Conservation (phyloP, 2,329 filamentous ascomycete genomes). For the Paramyrothecium roridum region DNA sequence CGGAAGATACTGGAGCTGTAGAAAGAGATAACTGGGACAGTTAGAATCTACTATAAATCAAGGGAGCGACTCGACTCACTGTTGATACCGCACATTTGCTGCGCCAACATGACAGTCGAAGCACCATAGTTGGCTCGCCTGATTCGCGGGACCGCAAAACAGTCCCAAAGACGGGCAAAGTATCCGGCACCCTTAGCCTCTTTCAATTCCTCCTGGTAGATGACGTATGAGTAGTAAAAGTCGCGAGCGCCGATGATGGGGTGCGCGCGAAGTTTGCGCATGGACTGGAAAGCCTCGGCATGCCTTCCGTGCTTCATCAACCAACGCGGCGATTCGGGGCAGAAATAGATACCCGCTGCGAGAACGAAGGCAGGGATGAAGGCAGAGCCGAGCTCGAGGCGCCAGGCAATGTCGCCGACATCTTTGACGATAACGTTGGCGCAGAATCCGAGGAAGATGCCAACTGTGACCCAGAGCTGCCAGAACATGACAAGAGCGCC, state of each 20-base stretch:
- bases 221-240: constrained; percentile 46
- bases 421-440: constrained; percentile 53
- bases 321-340: constrained; percentile 61
- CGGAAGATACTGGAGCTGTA: constrained; percentile 22
- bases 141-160: constrained; percentile 65
- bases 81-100: constrained; percentile 43
- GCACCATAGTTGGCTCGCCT: constrained; percentile 71
- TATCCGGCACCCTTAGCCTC: constrained; percentile 22
- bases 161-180: constrained; percentile 39
- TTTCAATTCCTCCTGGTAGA: constrained; percentile 26
- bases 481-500: constrained; percentile 76
- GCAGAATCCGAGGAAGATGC: constrained; percentile 41
- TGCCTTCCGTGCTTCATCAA: constrained; percentile 61
- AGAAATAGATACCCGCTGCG: constrained; percentile 56
- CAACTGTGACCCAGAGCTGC: constrained; percentile 26
- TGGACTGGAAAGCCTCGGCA: constrained; percentile 51
- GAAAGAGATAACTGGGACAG: constrained; percentile 20
- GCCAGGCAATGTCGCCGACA: constrained; percentile 52
- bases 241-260: constrained; percentile 55
- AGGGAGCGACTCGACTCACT: too few species aligned
- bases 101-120: constrained; percentile 74
- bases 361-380: constrained; percentile 51
- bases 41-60: not conserved
- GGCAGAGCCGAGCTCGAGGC: constrained; percentile 60
- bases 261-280: constrained; percentile 45